A percentile compares a stretch with the other conserved stretches of the same genome.
Evolutionary conservation across 164 flowering plant species (phyloP).

Genomic region (Buxus sempervirens): DNA sequence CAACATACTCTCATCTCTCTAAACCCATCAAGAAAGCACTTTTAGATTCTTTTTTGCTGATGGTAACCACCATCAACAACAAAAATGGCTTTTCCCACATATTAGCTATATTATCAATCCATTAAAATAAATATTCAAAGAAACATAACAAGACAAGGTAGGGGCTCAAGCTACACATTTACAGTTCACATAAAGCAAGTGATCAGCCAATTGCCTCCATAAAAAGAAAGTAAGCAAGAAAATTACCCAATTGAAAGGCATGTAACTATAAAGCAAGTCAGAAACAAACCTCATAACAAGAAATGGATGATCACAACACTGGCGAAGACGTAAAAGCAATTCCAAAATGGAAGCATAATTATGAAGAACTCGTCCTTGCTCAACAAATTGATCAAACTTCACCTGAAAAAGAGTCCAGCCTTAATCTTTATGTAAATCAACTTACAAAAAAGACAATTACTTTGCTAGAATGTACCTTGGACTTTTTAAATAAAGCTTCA

Average conservation of each 20-base stretch:
- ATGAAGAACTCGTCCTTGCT: conserved; percentile 95
- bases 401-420: conserved; percentile 44
- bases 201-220: no score
- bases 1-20: no score
- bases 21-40: no score
- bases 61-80: no score
- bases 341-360: conserved; percentile 98
- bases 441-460: background rate
- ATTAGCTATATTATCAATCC: no score
- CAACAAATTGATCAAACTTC: conserved; percentile 94
- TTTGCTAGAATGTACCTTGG: conserved; percentile 56
- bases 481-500: conserved; percentile 86
- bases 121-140: no score
- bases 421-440: conserved; percentile 1
- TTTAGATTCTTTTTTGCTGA: no score
- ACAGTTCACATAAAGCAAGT: no score
- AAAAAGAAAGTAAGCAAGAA: no score
- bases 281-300: conserved; percentile 87
- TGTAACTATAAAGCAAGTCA: conserved; percentile 1
- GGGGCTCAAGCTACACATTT: no score
- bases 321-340: conserved; percentile 96
- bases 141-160: no score
- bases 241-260: background rate
- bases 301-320: conserved; percentile 99
- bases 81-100: no score